A percentile compares a stretch with the other conserved stretches of the same genome.
Conservation (phyloP, 1,284 basidiomycete species). For the Laetiporus sulphureus region DNA sequence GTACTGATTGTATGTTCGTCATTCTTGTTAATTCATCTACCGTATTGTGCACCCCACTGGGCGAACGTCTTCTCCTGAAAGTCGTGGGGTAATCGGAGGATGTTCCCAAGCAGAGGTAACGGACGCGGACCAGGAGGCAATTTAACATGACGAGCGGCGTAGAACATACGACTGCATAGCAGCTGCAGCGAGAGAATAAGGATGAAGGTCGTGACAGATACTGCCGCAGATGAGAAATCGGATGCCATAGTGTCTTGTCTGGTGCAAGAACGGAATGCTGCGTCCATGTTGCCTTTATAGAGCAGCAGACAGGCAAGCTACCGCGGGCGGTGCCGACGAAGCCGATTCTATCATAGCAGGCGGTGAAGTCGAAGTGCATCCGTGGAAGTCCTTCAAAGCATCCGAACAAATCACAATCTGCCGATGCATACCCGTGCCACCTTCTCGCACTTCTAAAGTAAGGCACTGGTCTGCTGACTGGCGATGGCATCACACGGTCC, state of each 20-base stretch:
- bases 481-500: no score
- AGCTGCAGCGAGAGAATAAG: background rate
- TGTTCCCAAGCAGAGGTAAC: conserved; percentile 2
- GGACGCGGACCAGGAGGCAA: conserved; percentile 3
- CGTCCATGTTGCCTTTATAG: background rate
- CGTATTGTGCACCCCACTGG: conserved; percentile 3
- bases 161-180: background rate
- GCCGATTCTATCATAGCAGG: no score
- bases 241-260: background rate
- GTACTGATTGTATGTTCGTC: no score
- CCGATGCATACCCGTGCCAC: no score
- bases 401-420: no score
- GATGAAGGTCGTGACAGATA: background rate
- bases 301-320: background rate
- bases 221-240: background rate
- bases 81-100: background rate
- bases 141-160: background rate
- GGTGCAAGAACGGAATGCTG: background rate
- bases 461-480: no score
- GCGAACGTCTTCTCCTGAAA: background rate
- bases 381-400: no score
- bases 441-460: no score
- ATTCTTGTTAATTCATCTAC: no score
- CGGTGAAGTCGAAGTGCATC: no score
- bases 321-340: no score